Base-by-base conservation (phyloP, 768 basidiomycete species). In the Tulasnella sp. region DNA sequence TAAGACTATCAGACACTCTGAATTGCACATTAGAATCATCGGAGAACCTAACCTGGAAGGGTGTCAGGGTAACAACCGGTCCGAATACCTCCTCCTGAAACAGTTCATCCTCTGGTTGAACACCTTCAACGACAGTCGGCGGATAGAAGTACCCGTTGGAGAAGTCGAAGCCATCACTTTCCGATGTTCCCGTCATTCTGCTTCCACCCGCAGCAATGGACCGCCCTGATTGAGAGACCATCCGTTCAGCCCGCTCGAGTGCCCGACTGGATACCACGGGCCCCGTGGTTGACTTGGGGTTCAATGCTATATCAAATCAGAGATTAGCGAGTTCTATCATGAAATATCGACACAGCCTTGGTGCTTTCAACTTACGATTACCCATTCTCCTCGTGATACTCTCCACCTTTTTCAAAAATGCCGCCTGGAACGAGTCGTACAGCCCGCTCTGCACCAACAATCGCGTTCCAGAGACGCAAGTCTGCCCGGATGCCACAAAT, bases 401-500 rank as follows among this genome's bases (percentile, higher is more conserved):
- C 79, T 88, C 85, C 1, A 90, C 87, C 83, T 95, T 95, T 76
- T 87, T 85, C 16, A 93, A 82, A 84, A 95, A 91, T 24, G 83
- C 83, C 9, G 84, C 82, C 87, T 94, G 87, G 84, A 96, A 95
- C 3, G 85, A 84, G 71, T 93, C 89, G 81, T 94, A 94, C 71
- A 95, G 88, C 12, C 85, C 84, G 62, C 90, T 89, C 79, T 95
- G 94, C 9, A 96, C 85, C 6, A 95, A 87, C 27, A 96, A 86
- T n/a, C 94, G 89, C 18, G 94, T 91, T n/a, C 94, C 94, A 1
- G 94, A 95, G n/a, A 96, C 92, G 80, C 94, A 95, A 12, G 94
- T 95, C 86, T 96, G 95, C 3, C 95, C 95, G 34, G 93, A 94
- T 0, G 95, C 95, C 74, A 96, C 87, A 82, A 96, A 96, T 0